Base-by-base conservation (phyloP, 768 basidiomycete species). In the Lactarius sanguifluus region DNA sequence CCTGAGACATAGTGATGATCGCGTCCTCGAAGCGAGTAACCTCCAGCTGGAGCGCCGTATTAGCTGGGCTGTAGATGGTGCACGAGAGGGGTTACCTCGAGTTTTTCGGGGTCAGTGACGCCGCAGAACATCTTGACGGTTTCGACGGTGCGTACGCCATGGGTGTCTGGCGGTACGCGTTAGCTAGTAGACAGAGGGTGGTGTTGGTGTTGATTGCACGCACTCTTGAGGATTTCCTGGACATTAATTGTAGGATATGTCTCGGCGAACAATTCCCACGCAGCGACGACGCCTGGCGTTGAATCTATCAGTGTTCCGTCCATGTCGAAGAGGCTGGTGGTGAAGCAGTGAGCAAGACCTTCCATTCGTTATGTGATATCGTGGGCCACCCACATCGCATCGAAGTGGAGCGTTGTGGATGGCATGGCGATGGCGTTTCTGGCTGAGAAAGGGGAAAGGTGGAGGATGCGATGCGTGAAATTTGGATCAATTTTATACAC, bases 261-360 rank as follows among this genome's bases (percentile, higher is more conserved):
- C 73, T 85, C 74, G 57, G 82, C 83, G 76, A 94, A 94, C n/a
- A 80, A 77, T 61, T 87, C 79, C 94, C 94, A 96, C 41, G 92
- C 92, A 32, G 88, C 91, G 32, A 85, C 78, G 38, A 96, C 92
- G 52, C 91, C 92, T 36, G 86, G 84, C 12, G 90, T 94, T 23
- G 91, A 94, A 73, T 95, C 90, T 69, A 91, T 82, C 59, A 91
- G 80, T 40, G 90, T 94, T 63, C 90, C 90, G 74, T 92, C 90
- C 90, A 91, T 92, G 74, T 92, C 90, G 72, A 91, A 91, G 16
- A 91, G 78, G 65, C 90, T 91, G 65, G 40, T 45, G 30, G 32
- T 20, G 55, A 25, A 52, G 15, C 13, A 43, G 40, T 30, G 57
- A 45, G n/a, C n/a, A 15, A 7, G 60, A 23, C 45, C 28, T 40